A percentile compares a stretch with the other conserved stretches of the same genome.
phyloP scores from a whole-genome alignment of 2,329 filamentous ascomycete genomes.

The Dactylellina cionopaga region DNA sequence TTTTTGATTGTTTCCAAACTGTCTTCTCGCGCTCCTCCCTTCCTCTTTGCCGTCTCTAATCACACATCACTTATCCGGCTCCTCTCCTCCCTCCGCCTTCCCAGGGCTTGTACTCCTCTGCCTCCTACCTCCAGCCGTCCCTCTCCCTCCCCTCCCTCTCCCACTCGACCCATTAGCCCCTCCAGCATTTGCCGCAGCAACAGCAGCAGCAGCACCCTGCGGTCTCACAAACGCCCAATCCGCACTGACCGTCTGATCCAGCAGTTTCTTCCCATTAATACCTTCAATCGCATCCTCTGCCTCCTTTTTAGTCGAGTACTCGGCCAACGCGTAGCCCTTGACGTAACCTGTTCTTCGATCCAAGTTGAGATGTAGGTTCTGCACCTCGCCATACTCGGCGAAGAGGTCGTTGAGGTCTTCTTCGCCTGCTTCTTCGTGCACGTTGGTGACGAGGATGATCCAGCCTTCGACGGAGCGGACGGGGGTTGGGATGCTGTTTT shows the following conservation, averaged over 20 bases:
- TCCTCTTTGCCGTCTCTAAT: not conserved
- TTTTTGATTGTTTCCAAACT: not conserved
- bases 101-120: slow-evolving; percentile 49
- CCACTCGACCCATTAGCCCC: slow-evolving; percentile 59
- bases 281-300: slow-evolving; percentile 83
- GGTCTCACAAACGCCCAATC: slow-evolving; percentile 88
- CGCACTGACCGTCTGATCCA: slow-evolving; percentile 82
- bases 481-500: slow-evolving; percentile 69
- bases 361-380: slow-evolving; percentile 85
- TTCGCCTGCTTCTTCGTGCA: slow-evolving; percentile 87
- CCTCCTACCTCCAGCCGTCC: slow-evolving; percentile 50
- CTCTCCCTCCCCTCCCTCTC: slow-evolving; percentile 54
- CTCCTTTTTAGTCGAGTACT: slow-evolving; percentile 76
- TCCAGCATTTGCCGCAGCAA: slow-evolving; percentile 56
- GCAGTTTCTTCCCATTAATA: slow-evolving; percentile 78
- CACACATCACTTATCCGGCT: slow-evolving; percentile 11
- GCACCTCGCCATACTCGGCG: slow-evolving; percentile 84
- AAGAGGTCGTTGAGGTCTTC: slow-evolving; percentile 84
- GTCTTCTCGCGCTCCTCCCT: not conserved
- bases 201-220: slow-evolving; percentile 70
- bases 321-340: slow-evolving; percentile 88
- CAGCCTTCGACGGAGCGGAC: slow-evolving; percentile 89
- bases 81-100: slow-evolving; percentile 47
- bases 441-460: slow-evolving; percentile 87
- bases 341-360: slow-evolving; percentile 85